Base-by-base conservation (phyloP, 148 eudicot genomes). In the Persicaria tinctoria region DNA sequence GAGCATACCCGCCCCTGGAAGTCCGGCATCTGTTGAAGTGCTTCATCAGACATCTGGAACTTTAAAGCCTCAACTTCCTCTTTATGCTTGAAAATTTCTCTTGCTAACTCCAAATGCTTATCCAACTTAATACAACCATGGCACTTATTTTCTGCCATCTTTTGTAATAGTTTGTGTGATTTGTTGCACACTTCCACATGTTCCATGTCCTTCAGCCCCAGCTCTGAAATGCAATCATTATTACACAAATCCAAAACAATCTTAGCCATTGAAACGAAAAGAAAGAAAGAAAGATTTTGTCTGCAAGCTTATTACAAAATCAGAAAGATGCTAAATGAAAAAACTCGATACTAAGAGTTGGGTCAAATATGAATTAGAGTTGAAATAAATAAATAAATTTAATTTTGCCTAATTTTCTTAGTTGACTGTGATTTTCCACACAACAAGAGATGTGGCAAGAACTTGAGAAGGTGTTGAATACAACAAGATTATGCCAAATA, bases 1-100 rank as follows among this genome's bases (percentile, higher is more conserved):
- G 64, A 46, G 79, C 93, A 75, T 87, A 95, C 99, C 84, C 99
- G 91, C 48, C 99, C 99, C 86, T 90, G 94, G 86, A 95, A 95
- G 70, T 92, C 92, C 5, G 99, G 99, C 99, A 95, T 95, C 83
- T 95, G 96, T 85, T 84, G 89, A 75, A 95, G 99, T 79, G 99
- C 99, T 84, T 95, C 93, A 82, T 95, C 96, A 45, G 99, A 95
- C 99, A 95, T 95, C 82, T 92, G 83, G 85, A 83, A 95, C 83
- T 78, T 85, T 76, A 95, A 78, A 49, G 86, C 83, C 72, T 87
- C 85, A 72, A 95, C 97, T 87, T 95, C 99, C 17, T 82, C 88
- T 78, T 73, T 86, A 62, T 92, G 87, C 68, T 73, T 85, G 78
- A 82, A 86, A 73, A 90, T 84, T 51, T 90, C 94, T 80, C 81